Evolutionary conservation across 176 grass and related monocot genomes (phyloP), one percentile per base, ranked within the genome.

Genomic region (Paspalum vaginatum): DNA sequence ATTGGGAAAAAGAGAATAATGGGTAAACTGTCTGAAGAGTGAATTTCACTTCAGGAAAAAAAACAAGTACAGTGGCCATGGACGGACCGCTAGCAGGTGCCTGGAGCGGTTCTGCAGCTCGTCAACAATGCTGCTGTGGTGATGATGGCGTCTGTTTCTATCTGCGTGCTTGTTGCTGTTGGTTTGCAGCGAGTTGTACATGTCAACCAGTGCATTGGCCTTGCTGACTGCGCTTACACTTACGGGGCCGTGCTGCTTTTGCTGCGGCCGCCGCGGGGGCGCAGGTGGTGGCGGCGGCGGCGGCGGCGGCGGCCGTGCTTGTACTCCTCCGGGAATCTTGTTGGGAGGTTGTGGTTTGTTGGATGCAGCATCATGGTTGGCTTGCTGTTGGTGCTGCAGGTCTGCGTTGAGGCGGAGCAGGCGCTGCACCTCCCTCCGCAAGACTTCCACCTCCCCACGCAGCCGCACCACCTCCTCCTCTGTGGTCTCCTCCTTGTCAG

Each of bases 31-130:
- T 20, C 18, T 64, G 18, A 11, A 9, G 40, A 46, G 9, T 32
- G 3, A 39, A 48, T 49, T 13, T 5, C 9, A 39, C 37, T 78
- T 64, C 17, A 8, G 46, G 15, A 78, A 78, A 43, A 11, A 47
- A 47, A 9, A 47, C 7, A 47, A 12, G 5, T 21, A 59, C 21
- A 57, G 32, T 32, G 32, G 3, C 32, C 32, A 32, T 32, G 32
- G 16, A 78, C 85, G 52, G 78, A 98, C 95, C 46, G 95, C 90
- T 24, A 98, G 40, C 61, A 93, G 62, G 87, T 98, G 92, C 9
- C 81, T 54, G 22, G 95, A 98, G 75, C 95, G 92, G 75, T 94
- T 98, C 83, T 93, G 95, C 42, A 98, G 90, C 68, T 98, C 95
- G 27, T 88, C 92, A 18, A 98, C 84, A 2, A 98, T 89, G 73